phyloP scores from a whole-genome alignment of 495 filamentous ascomycete species.

The Neurospora cerealis region DNA sequence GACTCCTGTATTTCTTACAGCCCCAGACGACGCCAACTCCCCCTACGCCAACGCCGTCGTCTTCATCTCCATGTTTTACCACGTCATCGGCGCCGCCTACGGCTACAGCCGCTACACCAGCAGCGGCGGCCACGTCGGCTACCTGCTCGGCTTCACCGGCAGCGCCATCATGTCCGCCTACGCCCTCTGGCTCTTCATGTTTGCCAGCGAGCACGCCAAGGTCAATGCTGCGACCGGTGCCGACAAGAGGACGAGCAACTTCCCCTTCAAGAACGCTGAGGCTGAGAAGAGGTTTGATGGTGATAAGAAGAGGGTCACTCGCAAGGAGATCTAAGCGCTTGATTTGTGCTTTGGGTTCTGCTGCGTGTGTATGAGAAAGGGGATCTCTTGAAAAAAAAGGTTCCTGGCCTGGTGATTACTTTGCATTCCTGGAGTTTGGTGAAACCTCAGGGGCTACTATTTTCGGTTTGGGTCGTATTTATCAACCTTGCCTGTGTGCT shows the following conservation, averaged over 20 bases:
- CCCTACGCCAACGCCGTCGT: slow-evolving; percentile 42
- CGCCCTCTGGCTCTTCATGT: slow-evolving; percentile 67
- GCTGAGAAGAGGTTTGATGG: slow-evolving; percentile 11
- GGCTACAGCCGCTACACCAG: slow-evolving; percentile 53
- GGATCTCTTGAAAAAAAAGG: background rate
- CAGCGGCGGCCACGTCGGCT: slow-evolving; percentile 38
- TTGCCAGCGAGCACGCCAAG: slow-evolving; percentile 51
- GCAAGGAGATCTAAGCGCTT: background rate
- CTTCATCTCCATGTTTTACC: slow-evolving; percentile 56
- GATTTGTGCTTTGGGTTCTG: background rate
- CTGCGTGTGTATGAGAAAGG: background rate
- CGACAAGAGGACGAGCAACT: slow-evolving; percentile 70
- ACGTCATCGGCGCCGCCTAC: slow-evolving; percentile 54
- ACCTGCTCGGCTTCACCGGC: slow-evolving; percentile 42
- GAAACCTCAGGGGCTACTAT: background rate
- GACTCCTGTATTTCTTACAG: background rate
- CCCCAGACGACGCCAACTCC: slow-evolving; percentile 16
- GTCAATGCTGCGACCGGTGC: slow-evolving; percentile 64
- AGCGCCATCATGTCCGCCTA: slow-evolving; percentile 45
- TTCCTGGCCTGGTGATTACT: background rate
- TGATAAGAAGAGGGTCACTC: background rate
- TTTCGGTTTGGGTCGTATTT: background rate
- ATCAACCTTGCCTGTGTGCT: background rate
- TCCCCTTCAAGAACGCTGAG: slow-evolving; percentile 64
- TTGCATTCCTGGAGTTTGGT: background rate